Base-by-base conservation (phyloP, 305 asterid species). In the Solanum hybrid region DNA sequence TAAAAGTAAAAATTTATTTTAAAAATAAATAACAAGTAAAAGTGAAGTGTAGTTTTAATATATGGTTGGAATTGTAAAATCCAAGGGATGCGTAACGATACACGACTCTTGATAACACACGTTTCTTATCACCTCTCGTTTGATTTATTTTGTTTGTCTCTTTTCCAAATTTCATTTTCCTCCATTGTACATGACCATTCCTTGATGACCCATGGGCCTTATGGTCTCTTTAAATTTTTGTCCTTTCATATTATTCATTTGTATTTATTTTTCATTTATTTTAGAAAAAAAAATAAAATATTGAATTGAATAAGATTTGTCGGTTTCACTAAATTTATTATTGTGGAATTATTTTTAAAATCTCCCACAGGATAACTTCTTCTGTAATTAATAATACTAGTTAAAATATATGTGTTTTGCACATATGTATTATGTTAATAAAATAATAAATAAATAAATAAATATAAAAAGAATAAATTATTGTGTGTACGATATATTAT, bases 21-120 rank as follows among this genome's bases (percentile, higher is more conserved):
- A 15, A 0, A 2, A 15, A 51, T 51, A 15, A 6, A 0, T 51
- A 0, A 15, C 9, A 51, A 51, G 1, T 15, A 51, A 42, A 0
- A 42, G 7, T 51, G 9, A 5, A 9, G 3, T 14, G 4, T 51
- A 15, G 24, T 15, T 51, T 51, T 51, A 51, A 51, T 7, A 17
- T 51, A 51, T 51, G 66, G 66, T 51, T 51, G 66, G 66, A 51
- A 51, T 51, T 2, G 10, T 51, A 51, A 51, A 17, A 56, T 56
- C n/a, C 24, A 56, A 17, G 69, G 69, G 69, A 56, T 17, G 24
- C 24, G 69, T 56, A 2, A 51, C 66, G 66, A 51, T 51, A 51
- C 66, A 17, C 9, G n/a, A 51, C 66, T 51, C 66, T 17, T 51
- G 66, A 51, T 51, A 51, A 51, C 66, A 1, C 66, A 17, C 69